These are phyloP conservation scores for Asterophora parasitica DNA, from an alignment of 768 basidiomycete species.

Conservation along the genomic window DNA sequence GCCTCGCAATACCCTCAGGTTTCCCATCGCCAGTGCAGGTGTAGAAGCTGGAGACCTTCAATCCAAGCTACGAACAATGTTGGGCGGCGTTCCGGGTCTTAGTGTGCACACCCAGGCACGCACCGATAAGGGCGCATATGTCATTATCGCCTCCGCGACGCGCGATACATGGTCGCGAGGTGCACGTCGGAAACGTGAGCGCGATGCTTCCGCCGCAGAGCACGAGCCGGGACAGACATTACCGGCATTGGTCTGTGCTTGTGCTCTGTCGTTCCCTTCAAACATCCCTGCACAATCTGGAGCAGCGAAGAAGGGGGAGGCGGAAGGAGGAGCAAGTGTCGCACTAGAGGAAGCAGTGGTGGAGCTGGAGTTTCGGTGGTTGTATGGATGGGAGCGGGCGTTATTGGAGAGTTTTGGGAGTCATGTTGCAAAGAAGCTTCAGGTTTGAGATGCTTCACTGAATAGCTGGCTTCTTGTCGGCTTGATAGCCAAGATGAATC, in stretches of 20 bases:
- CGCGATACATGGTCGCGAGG: constrained; percentile 67
- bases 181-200: constrained; percentile 47
- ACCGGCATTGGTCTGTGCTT: constrained; percentile 10
- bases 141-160: constrained; percentile 23
- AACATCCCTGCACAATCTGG: too few species aligned
- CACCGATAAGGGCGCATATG: background rate
- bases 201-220: constrained; percentile 2
- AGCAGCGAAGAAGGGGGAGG: too few species aligned
- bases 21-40: constrained; percentile 22
- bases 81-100: constrained; percentile 6
- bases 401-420: constrained; percentile 66
- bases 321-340: too few species aligned
- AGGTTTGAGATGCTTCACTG: background rate
- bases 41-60: constrained; percentile 16
- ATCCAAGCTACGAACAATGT: constrained; percentile 22
- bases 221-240: background rate
- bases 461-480: background rate
- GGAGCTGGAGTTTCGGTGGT: constrained; percentile 54
- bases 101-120: background rate
- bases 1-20: constrained; percentile 48
- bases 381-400: constrained; percentile 49
- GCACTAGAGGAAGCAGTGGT: background rate
- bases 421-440: constrained; percentile 54
- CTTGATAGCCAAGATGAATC: too few species aligned
- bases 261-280: too few species aligned